Base-by-base conservation (phyloP, 139 green algal species). In the Micractinium sp. region DNA sequence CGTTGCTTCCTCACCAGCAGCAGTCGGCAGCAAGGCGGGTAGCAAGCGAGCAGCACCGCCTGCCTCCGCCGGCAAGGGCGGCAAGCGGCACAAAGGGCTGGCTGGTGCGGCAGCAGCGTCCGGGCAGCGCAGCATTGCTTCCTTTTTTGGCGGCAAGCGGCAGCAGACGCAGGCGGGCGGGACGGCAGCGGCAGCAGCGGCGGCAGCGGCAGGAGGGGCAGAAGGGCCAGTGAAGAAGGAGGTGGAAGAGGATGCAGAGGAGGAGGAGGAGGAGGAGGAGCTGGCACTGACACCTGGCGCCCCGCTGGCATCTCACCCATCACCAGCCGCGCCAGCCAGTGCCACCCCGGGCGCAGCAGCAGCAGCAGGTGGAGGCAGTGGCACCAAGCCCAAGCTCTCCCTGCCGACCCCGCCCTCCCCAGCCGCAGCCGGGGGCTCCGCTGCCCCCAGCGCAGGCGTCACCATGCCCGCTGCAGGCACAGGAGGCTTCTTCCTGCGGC, bases 91-190 rank as follows among this genome's bases (percentile, higher is more conserved):
- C 27, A 87, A 87, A 31, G 82, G 61, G 2, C 23, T 22, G 16
- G 39, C 25, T 5, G 83, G 61, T 18, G 61, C 56, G 18, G 53
- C 80, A 0, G 61, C 36, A 0, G 23, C 22, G 2, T 18, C 83
- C 3, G 82, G 82, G 3, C 82, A 87, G 82, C 38, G 39, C 25
- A 47, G 36, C 83, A 87, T 87, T 18, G 63, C 63, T 0, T 39
- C 83, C 0, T 87, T 87, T 3, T 87, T 87, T 47, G 60, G 53
- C n/a, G 25, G 35, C 82, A 85, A 53, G 69, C 74, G 83, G 83
- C 83, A 81, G 60, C 75, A 77, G 75, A 39, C 41, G 76, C 80
- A 89, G 63, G 25, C 82, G 19, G 20, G 3, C 23, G 53, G 19
- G 33, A 35, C 25, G 35, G 5, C 38, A 67, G 67, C 66, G 38